These are phyloP conservation scores for Fusarium odoratissimum DNA, from an alignment of 2,329 filamentous ascomycete species.

Conservation along the genomic window DNA sequence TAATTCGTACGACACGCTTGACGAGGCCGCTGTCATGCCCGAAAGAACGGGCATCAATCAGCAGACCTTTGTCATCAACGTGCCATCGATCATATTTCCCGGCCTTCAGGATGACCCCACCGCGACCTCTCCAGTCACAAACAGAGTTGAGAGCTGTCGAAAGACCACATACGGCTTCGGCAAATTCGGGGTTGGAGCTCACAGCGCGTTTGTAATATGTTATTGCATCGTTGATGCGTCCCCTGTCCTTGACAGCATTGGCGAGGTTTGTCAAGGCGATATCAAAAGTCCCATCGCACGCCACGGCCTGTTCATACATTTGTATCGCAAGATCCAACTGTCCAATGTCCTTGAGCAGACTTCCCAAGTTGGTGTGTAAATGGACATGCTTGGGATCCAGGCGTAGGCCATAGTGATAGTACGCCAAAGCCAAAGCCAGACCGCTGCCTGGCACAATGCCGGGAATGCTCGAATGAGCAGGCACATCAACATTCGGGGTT, in stretches of 20 bases:
- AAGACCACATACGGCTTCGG: constrained; percentile 94
- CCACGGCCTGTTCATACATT: constrained; percentile 96
- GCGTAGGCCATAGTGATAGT: constrained; percentile 93
- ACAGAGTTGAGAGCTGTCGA: constrained; percentile 97
- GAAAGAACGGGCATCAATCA: constrained; percentile 75
- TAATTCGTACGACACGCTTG: constrained; percentile 89
- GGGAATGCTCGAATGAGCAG: constrained; percentile 65
- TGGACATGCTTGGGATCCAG: constrained; percentile 93
- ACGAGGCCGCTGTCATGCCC: constrained; percentile 81
- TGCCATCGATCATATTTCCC: constrained; percentile 91
- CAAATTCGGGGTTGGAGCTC: constrained; percentile 91
- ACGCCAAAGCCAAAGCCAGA: constrained; percentile 86
- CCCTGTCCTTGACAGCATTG: constrained; percentile 97
- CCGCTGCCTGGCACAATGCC: constrained; percentile 89
- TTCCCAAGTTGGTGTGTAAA: constrained; percentile 95
- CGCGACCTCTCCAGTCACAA: constrained; percentile 91
- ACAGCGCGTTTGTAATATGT: constrained; percentile 92
- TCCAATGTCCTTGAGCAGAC: constrained; percentile 94
- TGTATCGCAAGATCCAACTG: constrained; percentile 90
- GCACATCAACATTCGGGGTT: constrained; percentile 14
- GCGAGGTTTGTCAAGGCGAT: constrained; percentile 96
- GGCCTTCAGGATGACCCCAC: constrained; percentile 80
- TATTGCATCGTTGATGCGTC: constrained; percentile 91
- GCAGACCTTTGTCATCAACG: constrained; percentile 84
- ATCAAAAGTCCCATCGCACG: constrained; percentile 93